phyloP scores from a whole-genome alignment of 106 monocot species.

The Dactylorhiza incarnata region DNA sequence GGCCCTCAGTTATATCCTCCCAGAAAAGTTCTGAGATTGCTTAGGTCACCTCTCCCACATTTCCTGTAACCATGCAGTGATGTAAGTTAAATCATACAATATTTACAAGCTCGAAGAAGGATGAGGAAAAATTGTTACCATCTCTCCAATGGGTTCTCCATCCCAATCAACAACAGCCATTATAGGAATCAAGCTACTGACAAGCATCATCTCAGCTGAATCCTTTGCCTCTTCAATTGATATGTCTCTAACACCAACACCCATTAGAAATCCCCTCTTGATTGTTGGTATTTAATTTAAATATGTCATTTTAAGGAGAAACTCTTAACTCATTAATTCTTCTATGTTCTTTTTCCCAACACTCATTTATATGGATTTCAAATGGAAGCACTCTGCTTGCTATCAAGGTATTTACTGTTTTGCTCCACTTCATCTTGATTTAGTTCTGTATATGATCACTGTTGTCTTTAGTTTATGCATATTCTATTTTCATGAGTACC shows the following conservation, averaged over 20 bases:
- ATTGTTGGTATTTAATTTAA: too few relatives aligned
- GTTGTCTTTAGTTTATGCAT: too few relatives aligned
- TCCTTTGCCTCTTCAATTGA: slow-evolving; percentile 9
- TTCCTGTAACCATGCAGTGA: background rate
- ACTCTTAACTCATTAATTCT: too few relatives aligned
- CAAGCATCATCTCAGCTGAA: slow-evolving; percentile 8
- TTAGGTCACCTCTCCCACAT: slow-evolving; percentile 9
- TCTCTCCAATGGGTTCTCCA: slow-evolving; percentile 16
- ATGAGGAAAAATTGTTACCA: background rate
- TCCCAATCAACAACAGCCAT: slow-evolving; percentile 12
- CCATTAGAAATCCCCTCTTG: background rate
- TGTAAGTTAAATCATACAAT: background rate
- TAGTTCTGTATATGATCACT: too few relatives aligned
- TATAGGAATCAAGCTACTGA: slow-evolving; percentile 12
- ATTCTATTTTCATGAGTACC: too few relatives aligned
- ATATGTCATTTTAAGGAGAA: too few relatives aligned
- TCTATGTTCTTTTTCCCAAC: too few relatives aligned
- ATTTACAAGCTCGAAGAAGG: background rate
- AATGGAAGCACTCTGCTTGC: too few relatives aligned
- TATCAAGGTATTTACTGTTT: too few relatives aligned
- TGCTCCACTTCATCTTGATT: too few relatives aligned
- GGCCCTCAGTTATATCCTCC: slow-evolving; percentile 18
- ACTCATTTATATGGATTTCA: too few relatives aligned
- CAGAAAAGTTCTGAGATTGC: slow-evolving; percentile 16
- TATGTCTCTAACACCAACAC: slow-evolving; percentile 1